Percentiles rank a stretch among this genome's conserved stretches.
Evolutionary conservation across 345 rosid genomes (phyloP).

Genomic region (Brassica cretica): DNA sequence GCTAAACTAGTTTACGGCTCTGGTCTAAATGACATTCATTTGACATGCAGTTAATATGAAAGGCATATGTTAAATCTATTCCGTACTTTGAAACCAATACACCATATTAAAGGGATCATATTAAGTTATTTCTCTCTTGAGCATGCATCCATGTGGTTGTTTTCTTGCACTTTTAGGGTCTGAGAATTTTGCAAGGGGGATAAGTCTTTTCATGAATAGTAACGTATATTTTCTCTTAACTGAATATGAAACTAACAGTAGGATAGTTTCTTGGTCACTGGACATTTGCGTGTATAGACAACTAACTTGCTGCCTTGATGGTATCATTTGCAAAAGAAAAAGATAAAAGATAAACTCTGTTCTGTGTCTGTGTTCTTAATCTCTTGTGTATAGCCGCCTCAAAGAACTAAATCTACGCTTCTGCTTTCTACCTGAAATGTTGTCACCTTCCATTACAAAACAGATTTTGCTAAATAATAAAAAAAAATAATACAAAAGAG

Average conservation of each 20-base stretch:
- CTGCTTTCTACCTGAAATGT: slow-evolving; percentile 31
- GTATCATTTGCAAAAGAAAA: not conserved
- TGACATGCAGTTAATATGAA: no score
- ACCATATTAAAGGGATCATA: no score
- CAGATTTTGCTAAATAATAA: not conserved
- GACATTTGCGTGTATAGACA: not conserved
- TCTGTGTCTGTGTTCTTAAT: not conserved
- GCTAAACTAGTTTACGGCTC: no score
- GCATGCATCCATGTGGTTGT: not conserved
- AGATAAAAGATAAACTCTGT: not conserved
- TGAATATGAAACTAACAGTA: not conserved
- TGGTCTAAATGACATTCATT: no score
- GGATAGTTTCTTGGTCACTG: not conserved
- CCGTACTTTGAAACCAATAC: no score
- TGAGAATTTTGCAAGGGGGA: not conserved
- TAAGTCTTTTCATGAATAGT: not conserved
- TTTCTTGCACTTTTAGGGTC: not conserved
- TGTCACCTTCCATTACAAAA: not conserved
- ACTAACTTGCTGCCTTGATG: not conserved
- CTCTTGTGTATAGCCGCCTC: slow-evolving; percentile 22
- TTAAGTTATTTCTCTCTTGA: not conserved
- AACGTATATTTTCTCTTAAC: not conserved
- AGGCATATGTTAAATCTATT: no score
- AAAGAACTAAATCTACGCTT: slow-evolving; percentile 17
- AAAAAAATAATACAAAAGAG: not conserved